phyloP scores from a whole-genome alignment of 2,329 filamentous ascomycete genomes.

The Oidium heveae region DNA sequence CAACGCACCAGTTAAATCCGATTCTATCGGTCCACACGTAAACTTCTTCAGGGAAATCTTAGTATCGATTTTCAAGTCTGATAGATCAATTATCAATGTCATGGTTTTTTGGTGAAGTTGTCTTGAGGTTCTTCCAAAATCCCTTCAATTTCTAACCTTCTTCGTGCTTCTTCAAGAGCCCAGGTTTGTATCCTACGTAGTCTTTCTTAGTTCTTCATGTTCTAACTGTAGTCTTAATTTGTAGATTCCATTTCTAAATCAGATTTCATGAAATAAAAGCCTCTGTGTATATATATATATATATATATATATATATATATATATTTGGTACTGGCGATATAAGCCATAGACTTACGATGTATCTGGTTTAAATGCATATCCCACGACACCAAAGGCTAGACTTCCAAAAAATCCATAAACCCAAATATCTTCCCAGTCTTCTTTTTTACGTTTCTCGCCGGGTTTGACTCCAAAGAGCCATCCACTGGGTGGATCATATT shows the following conservation, averaged over 20 bases:
- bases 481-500: slow-evolving; percentile 73
- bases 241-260: too few species aligned
- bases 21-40: too few species aligned
- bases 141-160: slow-evolving; percentile 86
- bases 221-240: too few species aligned
- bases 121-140: slow-evolving; percentile 55
- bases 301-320: too few species aligned
- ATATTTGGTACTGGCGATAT: neutral
- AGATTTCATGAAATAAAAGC: too few species aligned
- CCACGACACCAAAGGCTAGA: slow-evolving; percentile 46
- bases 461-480: slow-evolving; percentile 91
- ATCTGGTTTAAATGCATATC: slow-evolving; percentile 92
- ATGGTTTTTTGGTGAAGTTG: slow-evolving; percentile 3
- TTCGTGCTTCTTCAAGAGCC: slow-evolving; percentile 88
- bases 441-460: slow-evolving; percentile 82
- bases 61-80: too few species aligned
- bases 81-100: too few species aligned
- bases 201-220: too few species aligned
- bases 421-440: slow-evolving; percentile 84
- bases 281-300: too few species aligned
- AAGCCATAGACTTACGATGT: slow-evolving; percentile 52
- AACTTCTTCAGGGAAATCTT: too few species aligned
- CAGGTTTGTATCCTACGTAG: slow-evolving; percentile 77
- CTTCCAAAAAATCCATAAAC: slow-evolving; percentile 67
- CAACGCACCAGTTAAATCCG: too few species aligned